Evolutionary conservation across 2,329 filamentous ascomycete species (phyloP), one percentile per base, ranked within the genome.

Genomic region (Thielaviopsis ethacetica): DNA sequence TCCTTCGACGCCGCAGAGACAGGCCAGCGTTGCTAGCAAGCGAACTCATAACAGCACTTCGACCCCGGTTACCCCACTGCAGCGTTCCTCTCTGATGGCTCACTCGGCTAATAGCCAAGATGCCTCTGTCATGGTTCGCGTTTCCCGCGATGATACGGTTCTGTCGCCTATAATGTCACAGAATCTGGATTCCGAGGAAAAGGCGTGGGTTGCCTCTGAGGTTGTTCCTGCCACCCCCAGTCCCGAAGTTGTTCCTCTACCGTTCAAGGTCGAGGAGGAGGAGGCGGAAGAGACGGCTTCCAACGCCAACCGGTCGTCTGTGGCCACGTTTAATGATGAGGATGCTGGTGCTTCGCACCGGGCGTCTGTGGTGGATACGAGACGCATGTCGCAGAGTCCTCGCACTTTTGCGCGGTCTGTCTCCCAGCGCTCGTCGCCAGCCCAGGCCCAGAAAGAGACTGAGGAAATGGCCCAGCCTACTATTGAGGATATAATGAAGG

Each of bases 211-310:
- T 34, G 49, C 51, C 12, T n/a, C 56, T 15, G 49, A 30, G 9
- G 47, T 27, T 26, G 26, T 52, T 12, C 55, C 60, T 12, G 19
- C 70, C 5, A 68, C 72, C 15, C 71, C 77, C 27, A 68, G 69
- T n/a, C 80, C 80, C 3, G 70, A 76, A 7, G 72, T 88, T 41
- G 71, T 86, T 0, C 82, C 85, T 17, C 71, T 88, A 1, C 85
- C 85, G 0, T 87, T 88, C 68, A 76, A 68, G 10, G 72, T 86
- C 1, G 81, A 82, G 0, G 68, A 69, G 21, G 70, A 73, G 4
- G 67, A 71, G 6, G 54, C 21, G 2, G 58, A 54, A 2, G 61
- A 61, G 17, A 38, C 52, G 24, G 47, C 62, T 13, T 66, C 67
- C 1, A 72, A 78, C 5, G 74, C 75, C 17, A 76, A 78, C 21